A percentile compares a stretch with the other conserved stretches of the same genome.
These are phyloP conservation scores for Fusarium lateritium DNA, from an alignment of 2,329 filamentous ascomycete genomes.

Conservation along the genomic window DNA sequence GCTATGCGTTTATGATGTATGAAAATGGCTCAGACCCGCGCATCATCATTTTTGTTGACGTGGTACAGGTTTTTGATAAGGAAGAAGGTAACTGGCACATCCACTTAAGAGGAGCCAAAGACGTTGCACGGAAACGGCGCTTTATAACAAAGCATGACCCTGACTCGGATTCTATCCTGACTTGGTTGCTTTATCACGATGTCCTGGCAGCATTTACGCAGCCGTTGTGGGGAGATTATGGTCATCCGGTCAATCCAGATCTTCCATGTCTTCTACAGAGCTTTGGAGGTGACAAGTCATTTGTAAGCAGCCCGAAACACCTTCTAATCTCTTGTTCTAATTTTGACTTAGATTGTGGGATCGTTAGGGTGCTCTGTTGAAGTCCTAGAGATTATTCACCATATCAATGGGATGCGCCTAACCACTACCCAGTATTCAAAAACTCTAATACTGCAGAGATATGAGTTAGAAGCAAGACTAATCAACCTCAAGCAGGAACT, in stretches of 20 bases:
- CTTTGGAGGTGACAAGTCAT: not conserved
- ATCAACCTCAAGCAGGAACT: not conserved
- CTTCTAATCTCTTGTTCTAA: not conserved
- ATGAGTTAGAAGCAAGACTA: not conserved
- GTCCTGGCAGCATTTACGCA: not conserved
- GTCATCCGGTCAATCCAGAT: accelerated
- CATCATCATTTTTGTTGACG: not conserved
- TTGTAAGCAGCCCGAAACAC: not conserved
- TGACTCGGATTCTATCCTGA: not conserved
- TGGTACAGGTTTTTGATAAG: not conserved
- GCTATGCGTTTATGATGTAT: constrained; percentile 6
- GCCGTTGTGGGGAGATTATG: not conserved
- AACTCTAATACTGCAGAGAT: not conserved
- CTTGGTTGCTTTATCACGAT: not conserved
- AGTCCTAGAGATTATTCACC: not conserved
- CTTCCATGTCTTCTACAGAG: not conserved
- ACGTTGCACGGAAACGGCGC: not conserved
- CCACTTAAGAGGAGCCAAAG: not conserved
- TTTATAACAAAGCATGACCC: accelerated
- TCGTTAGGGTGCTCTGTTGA: constrained; percentile 4
- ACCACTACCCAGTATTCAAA: not conserved
- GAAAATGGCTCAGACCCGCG: not conserved
- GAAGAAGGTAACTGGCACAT: constrained; percentile 1
- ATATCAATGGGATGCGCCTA: not conserved
- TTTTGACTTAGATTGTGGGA: not conserved